Conservation (phyloP, 2,329 filamentous ascomycete genomes). For the Pezicula rhizophila region DNA sequence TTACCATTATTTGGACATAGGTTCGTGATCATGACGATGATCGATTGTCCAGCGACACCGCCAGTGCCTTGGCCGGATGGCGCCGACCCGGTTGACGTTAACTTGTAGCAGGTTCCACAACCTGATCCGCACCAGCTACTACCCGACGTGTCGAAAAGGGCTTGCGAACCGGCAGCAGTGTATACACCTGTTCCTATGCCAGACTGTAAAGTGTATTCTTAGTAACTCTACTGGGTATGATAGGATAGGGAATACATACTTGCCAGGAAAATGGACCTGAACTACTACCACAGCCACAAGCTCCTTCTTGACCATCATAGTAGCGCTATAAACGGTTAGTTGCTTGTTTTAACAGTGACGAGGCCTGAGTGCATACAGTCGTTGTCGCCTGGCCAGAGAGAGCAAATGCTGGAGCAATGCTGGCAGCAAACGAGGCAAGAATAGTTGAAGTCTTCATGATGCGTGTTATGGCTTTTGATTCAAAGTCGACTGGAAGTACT, state of each 20-base stretch:
- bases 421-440: background rate
- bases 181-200: slow-evolving; percentile 12
- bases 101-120: slow-evolving; percentile 24
- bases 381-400: background rate
- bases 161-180: slow-evolving; percentile 22
- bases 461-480: background rate
- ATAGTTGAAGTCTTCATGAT: background rate
- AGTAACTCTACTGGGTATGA: background rate
- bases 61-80: slow-evolving; percentile 19
- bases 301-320: slow-evolving; percentile 27
- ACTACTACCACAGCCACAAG: slow-evolving; percentile 26
- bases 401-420: background rate
- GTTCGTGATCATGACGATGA: slow-evolving; percentile 29
- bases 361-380: background rate
- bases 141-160: slow-evolving; percentile 13
- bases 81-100: slow-evolving; percentile 23
- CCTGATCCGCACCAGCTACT: slow-evolving; percentile 24
- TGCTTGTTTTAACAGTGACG: background rate
- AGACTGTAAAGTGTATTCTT: background rate
- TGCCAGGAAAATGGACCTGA: slow-evolving; percentile 26
- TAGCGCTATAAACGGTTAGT: slow-evolving; percentile 20
- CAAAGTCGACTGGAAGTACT: too few species aligned
- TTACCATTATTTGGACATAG: slow-evolving; percentile 31
- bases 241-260: slow-evolving; percentile 7
- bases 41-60: slow-evolving; percentile 17